phyloP scores from a whole-genome alignment of 495 filamentous ascomycete genomes.

The Echria macrotheca region DNA sequence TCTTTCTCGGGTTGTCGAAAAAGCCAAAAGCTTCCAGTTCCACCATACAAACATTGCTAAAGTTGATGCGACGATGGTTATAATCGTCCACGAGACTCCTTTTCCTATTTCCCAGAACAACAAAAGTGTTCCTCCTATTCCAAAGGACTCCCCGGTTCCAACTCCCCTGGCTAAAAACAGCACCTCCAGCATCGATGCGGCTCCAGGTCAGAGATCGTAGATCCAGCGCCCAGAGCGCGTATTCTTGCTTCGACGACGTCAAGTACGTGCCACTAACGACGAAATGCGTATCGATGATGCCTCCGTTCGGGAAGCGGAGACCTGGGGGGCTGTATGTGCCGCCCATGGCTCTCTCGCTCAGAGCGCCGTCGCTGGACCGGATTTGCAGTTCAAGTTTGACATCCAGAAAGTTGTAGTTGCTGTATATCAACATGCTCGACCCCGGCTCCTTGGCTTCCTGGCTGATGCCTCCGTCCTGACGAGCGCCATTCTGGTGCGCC shows the following conservation, averaged over 20 bases:
- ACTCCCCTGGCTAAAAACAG: slow-evolving; percentile 88
- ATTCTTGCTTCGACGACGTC: slow-evolving; percentile 96
- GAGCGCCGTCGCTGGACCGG: slow-evolving; percentile 72
- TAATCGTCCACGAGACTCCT: slow-evolving; percentile 96
- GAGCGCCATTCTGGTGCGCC: slow-evolving; percentile 22
- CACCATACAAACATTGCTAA: slow-evolving; percentile 91
- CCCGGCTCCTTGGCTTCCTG: slow-evolving; percentile 54
- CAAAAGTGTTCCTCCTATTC: slow-evolving; percentile 87
- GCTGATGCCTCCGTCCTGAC: slow-evolving; percentile 34
- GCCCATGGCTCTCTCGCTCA: slow-evolving; percentile 84
- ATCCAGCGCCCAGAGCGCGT: slow-evolving; percentile 94
- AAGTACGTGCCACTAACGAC: slow-evolving; percentile 95
- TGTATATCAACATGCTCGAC: slow-evolving; percentile 93
- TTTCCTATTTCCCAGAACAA: slow-evolving; percentile 89
- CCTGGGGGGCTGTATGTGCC: slow-evolving; percentile 84
- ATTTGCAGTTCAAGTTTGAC: slow-evolving; percentile 94
- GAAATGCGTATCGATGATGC: slow-evolving; percentile 88
- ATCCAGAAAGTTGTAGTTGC: slow-evolving; percentile 97
- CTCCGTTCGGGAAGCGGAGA: slow-evolving; percentile 90
- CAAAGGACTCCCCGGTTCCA: slow-evolving; percentile 95
- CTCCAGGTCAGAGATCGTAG: slow-evolving; percentile 84
- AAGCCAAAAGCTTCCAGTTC: slow-evolving; percentile 95
- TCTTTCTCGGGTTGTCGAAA: slow-evolving; percentile 84
- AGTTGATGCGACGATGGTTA: slow-evolving; percentile 95
- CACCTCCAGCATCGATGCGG: slow-evolving; percentile 91